Evolutionary conservation across 2,329 filamentous ascomycete genomes (phyloP).

Genomic region (Cryphonectria radicalis): DNA sequence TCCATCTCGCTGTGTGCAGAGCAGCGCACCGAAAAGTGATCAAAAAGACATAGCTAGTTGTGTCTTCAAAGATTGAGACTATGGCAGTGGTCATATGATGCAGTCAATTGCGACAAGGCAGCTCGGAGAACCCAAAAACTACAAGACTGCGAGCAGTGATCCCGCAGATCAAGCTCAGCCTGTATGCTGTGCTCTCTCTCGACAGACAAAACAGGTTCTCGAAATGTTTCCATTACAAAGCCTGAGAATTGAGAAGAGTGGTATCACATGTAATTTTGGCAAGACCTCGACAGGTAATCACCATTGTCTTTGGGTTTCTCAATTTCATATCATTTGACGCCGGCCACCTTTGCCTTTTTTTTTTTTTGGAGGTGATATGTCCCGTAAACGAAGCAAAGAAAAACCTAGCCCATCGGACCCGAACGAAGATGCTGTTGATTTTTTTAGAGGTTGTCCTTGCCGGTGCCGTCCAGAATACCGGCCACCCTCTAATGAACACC

Average conservation of each 20-base stretch:
- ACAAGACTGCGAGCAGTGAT: neutral
- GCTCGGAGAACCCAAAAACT: neutral
- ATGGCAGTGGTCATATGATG: neutral
- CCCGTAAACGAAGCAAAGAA: constrained; percentile 60
- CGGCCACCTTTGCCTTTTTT: constrained; percentile 55
- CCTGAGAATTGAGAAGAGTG: constrained; percentile 19
- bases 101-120: neutral
- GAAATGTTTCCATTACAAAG: constrained; percentile 36
- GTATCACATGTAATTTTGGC: constrained; percentile 43
- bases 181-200: neutral
- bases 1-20: neutral
- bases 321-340: constrained; percentile 69
- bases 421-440: constrained; percentile 51
- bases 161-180: neutral
- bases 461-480: constrained; percentile 45
- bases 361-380: constrained; percentile 51
- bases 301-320: constrained; percentile 52
- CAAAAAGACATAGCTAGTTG: too few relatives aligned
- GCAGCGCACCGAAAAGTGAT: neutral
- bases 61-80: too few relatives aligned
- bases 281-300: constrained; percentile 33
- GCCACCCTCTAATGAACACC: constrained; percentile 37
- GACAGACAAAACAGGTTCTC: constrained; percentile 28
- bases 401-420: constrained; percentile 49
- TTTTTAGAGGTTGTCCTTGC: constrained; percentile 46